These are phyloP conservation scores for Lasiodiplodia citricola DNA, from an alignment of 2,329 filamentous ascomycete species.

Conservation along the genomic window DNA sequence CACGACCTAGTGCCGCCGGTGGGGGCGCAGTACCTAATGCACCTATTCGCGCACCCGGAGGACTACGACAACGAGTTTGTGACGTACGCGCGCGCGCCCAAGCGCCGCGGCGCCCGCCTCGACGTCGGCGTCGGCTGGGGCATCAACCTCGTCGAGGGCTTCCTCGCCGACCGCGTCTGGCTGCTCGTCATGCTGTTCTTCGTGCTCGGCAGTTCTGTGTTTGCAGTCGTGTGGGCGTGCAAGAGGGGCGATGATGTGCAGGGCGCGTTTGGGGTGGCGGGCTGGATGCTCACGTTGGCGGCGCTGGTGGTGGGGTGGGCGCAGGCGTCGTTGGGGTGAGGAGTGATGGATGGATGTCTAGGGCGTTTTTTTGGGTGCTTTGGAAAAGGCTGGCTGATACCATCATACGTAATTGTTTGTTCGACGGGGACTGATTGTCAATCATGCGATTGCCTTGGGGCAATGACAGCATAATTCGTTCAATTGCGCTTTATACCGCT, in stretches of 20 bases:
- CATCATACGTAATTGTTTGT: neutral
- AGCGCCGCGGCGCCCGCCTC: constrained; percentile 39
- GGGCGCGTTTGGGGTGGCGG: constrained; percentile 48
- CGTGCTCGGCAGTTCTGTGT: constrained; percentile 40
- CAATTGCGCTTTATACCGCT: neutral
- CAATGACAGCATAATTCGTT: neutral
- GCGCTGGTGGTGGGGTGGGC: constrained; percentile 40
- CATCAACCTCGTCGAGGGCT: constrained; percentile 47
- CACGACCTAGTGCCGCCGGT: constrained; percentile 47
- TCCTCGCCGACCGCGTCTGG: constrained; percentile 45
- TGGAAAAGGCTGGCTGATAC: neutral
- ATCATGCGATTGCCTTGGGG: neutral
- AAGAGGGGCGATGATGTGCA: constrained; percentile 41
- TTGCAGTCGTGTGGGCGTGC: constrained; percentile 42
- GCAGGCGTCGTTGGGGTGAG: constrained; percentile 39
- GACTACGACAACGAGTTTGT: constrained; percentile 47
- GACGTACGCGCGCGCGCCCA: constrained; percentile 43
- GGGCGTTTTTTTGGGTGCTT: neutral
- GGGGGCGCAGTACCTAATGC: constrained; percentile 44
- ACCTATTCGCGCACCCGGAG: constrained; percentile 46
- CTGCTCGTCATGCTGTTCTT: constrained; percentile 36
- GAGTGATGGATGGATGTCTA: neutral
- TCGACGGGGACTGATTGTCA: neutral
- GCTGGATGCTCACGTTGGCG: constrained; percentile 43
- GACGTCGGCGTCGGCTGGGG: constrained; percentile 47